Evolutionary conservation across 2,329 filamentous ascomycete genomes (phyloP), one percentile per base, ranked within the genome.

Genomic region (Neurospora sp.): DNA sequence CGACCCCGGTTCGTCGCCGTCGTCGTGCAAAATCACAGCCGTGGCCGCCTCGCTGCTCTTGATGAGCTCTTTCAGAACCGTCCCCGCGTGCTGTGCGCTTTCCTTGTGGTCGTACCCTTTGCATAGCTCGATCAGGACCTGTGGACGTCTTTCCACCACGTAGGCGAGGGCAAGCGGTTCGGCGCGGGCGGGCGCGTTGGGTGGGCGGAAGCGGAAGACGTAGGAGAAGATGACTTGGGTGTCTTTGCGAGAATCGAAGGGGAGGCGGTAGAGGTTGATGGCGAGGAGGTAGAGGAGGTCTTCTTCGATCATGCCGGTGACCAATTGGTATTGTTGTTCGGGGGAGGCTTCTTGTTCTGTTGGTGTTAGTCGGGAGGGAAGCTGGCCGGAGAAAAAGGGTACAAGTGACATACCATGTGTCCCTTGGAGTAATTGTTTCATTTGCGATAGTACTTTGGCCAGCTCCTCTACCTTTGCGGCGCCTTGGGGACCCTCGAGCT

Each of bases 241-340:
- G 78, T 97, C 95, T 83, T 97, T 98, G 77, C 95, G 90, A 43
- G 94, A 92, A 83, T 99, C 96, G 83, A 99, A 99, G 0, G 95
- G 93, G 4, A 99, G 87, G 68, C 90, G 88, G 80, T 92, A 89
- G 66, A 99, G 91, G 77, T 91, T 91, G 71, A 90, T 86, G 23
- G 95, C 93, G 70, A 99, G 89, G 68, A 92, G 85, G 75, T 92
- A 92, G 62, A 99, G 88, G 8, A 99, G 85, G 79, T 97, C 93
- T 82, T 97, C 93, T 78, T 94, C 89, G 75, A 97, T 91, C 72
- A 97, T 88, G 74, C 91, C 88, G 69, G 89, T 90, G 68, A 98
- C 91, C 67, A 98, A 88, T 77, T 94, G 89, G 78, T 92, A 91
- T 71, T 97, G 91, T 80, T 96, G 91, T 74, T 97, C 93, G 28